Base-by-base conservation (phyloP, 2,329 filamentous ascomycete species). In the Exophiala dermatitidis region DNA sequence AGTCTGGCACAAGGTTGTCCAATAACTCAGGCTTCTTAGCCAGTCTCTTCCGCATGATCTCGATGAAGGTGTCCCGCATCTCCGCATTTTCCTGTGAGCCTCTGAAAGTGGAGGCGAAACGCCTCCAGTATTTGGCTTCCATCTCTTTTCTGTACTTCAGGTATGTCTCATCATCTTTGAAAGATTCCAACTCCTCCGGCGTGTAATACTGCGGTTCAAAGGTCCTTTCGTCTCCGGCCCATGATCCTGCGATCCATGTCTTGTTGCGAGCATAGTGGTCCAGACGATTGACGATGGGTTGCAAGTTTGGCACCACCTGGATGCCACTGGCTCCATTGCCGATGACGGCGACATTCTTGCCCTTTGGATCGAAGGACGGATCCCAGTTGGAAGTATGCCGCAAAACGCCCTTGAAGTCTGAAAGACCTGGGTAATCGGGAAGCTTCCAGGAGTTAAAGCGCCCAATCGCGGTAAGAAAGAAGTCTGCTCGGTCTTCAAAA, bases 391-490 rank as follows among this genome's bases (percentile, higher is more conserved):
- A 70, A 6, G 71, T 71, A 59, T 74, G 71, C 50, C 72, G 70
- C 3, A 72, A 48, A 19, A 58, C 62, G 1, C 71, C 71, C 46
- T 64, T 51, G 50, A 68, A 73, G 0, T 53, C 60, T 12, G 68
- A 67, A 6, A 58, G 30, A 10, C 58, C 58, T 3, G 56, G 49
- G 54, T 68, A 67, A 8, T 66, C 59, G 1, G 64, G 64, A 32
- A 59, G 56, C 12, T 49, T 57, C 62, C 62, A 65, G 7, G 60
- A 51, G 42, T 61, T 66, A 49, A 83, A 67, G 56, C 81, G 77
- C 0, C 81, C 80, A 28, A 81, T 78, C 1, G 76, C 80, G 4
- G 76, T 79, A 19, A 82, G 69, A 7, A 83, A 65, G 52, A 81
- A 81, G 60, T 81, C 77, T 4, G 74, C 74, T 28, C 57, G 57